A percentile compares a stretch with the other conserved stretches of the same genome.
Conservation (phyloP, 495 filamentous ascomycete species). For the Penicillium salamii region DNA sequence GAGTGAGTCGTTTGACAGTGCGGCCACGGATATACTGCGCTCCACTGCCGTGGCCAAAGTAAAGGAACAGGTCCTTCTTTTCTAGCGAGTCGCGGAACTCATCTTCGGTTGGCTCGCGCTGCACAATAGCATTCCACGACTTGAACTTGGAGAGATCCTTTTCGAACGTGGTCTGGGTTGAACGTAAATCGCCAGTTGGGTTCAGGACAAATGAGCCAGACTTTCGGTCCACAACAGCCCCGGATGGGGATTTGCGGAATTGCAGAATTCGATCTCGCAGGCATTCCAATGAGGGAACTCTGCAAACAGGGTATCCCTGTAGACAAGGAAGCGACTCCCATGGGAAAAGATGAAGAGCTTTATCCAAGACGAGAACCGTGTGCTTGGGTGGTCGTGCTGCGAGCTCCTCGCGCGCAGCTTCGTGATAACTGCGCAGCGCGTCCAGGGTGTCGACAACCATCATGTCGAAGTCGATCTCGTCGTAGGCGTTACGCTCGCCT, state of each 20-base stretch:
- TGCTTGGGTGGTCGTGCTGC: slow-evolving; percentile 69
- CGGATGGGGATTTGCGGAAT: slow-evolving; percentile 36
- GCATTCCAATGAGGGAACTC: slow-evolving; percentile 78
- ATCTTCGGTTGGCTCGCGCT: slow-evolving; percentile 67
- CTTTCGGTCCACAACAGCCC: slow-evolving; percentile 33
- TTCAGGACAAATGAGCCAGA: slow-evolving; percentile 86
- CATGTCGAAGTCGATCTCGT: slow-evolving; percentile 93
- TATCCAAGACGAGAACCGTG: slow-evolving; percentile 91
- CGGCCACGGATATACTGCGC: slow-evolving; percentile 84
- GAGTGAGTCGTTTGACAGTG: slow-evolving; percentile 72
- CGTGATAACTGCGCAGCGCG: slow-evolving; percentile 75
- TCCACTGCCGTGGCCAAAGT: slow-evolving; percentile 96
- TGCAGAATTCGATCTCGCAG: slow-evolving; percentile 66
- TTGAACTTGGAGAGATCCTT: slow-evolving; percentile 52
- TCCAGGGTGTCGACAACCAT: slow-evolving; percentile 83
- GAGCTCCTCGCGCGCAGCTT: slow-evolving; percentile 43
- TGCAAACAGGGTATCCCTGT: slow-evolving; percentile 71
- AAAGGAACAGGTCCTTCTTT: slow-evolving; percentile 67
- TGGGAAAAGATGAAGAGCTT: slow-evolving; percentile 81
- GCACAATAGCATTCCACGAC: slow-evolving; percentile 63
- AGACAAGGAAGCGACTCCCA: slow-evolving; percentile 95
- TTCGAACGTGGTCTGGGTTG: slow-evolving; percentile 75
- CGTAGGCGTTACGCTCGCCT: slow-evolving; percentile 93
- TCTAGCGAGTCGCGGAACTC: slow-evolving; percentile 67
- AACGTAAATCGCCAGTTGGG: slow-evolving; percentile 73